These are phyloP conservation scores for Xylariaceae sp. DNA, from an alignment of 2,329 filamentous ascomycete species.

Conservation along the genomic window DNA sequence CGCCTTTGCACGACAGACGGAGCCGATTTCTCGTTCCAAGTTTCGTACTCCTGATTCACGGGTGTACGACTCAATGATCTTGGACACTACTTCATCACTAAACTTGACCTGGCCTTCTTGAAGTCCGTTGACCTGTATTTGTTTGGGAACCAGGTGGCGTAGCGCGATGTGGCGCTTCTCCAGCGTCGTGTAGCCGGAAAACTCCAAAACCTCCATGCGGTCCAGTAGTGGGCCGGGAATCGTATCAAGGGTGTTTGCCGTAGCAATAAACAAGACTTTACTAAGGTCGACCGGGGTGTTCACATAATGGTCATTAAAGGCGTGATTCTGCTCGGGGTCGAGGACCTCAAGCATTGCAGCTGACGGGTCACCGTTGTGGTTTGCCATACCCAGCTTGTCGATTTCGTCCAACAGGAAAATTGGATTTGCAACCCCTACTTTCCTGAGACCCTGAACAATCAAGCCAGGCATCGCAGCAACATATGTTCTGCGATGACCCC, in stretches of 20 bases:
- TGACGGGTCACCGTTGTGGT: constrained; percentile 91
- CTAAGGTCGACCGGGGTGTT: constrained; percentile 93
- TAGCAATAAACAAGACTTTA: constrained; percentile 96
- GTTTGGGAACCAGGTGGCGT: constrained; percentile 92
- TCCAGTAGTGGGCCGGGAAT: constrained; percentile 92
- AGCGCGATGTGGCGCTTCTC: constrained; percentile 95
- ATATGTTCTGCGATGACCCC: constrained; percentile 90
- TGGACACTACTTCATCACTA: constrained; percentile 79
- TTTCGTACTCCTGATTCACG: constrained; percentile 95
- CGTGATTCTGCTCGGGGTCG: constrained; percentile 94
- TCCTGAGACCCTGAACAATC: constrained; percentile 88
- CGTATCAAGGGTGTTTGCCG: constrained; percentile 89
- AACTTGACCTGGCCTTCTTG: constrained; percentile 69
- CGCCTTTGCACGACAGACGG: constrained; percentile 90
- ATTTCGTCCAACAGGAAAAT: constrained; percentile 97
- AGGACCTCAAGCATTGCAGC: constrained; percentile 97
- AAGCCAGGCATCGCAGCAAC: constrained; percentile 98
- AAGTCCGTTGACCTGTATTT: constrained; percentile 86
- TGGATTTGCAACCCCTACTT: constrained; percentile 91
- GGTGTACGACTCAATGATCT: constrained; percentile 94
- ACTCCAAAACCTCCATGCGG: constrained; percentile 91
- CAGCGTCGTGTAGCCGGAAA: constrained; percentile 92
- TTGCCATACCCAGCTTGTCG: constrained; percentile 88
- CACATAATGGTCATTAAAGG: constrained; percentile 93
- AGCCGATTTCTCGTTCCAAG: constrained; percentile 90